Evolutionary conservation across 1,284 basidiomycete genomes (phyloP), one percentile per base, ranked within the genome.

Genomic region (Inonotus hispidus): DNA sequence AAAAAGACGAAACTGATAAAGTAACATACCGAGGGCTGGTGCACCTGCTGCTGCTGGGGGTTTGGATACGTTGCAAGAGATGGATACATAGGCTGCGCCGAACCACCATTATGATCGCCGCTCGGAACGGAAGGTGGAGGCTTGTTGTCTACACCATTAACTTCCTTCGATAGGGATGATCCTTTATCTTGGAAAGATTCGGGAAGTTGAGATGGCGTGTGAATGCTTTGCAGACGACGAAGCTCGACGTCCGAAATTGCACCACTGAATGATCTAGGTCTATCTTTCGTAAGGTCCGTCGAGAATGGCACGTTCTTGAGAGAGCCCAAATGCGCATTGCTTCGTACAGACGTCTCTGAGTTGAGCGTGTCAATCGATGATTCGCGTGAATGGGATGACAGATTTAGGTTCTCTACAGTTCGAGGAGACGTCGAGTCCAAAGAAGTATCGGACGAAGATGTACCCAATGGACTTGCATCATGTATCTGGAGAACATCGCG

Each of bases 251-350:
- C 79, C 14, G 88, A 88, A 47, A 90, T 74, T 25, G 86, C 87
- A 38, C 88, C 88, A 63, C 85, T 90, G 71, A 88, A 90, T 0
- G 88, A 90, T 69, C 88, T 87, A 16, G 88, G 88, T 58, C 88
- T 81, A 69, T 88, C 88, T 69, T 87, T 86, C 55, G 80, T 74
- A 68, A 89, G 87, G 60, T 74, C 73, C 56, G 77, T 67, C 53
- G 75, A 71, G 54, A 74, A 76, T 64, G 84, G 71, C 61, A 80
- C 75, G 58, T 78, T 74, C 61, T 82, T 80, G 32, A 74, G 69
- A 56, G 74, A 74, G 47, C 75, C 77, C 58, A 85, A 75, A 66
- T 87, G 72, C 32, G 79, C 80, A 69, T 85, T 83, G 66, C 81
- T 80, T 56, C 77, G 71, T 49, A 75, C 74, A 56, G 80, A 80